Percentiles rank a stretch among this genome's conserved stretches.
These are phyloP conservation scores for Candida albicans DNA, from an alignment of 1,139 yeast species.

Conservation along the genomic window DNA sequence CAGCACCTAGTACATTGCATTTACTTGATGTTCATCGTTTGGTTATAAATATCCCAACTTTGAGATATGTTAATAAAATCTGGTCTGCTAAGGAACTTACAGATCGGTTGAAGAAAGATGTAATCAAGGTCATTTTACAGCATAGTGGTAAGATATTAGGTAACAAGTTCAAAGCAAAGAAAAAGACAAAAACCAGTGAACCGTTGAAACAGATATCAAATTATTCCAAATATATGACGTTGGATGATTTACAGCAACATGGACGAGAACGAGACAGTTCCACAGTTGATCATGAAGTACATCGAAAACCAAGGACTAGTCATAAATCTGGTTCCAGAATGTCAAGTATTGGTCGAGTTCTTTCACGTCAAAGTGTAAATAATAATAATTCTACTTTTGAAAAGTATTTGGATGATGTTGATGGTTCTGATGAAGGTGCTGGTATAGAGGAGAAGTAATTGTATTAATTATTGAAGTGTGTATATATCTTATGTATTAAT, in stretches of 20 bases:
- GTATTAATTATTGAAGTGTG: neutral
- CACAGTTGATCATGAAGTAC: slow-evolving; percentile 10
- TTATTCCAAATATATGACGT: slow-evolving; percentile 39
- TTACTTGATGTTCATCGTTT: slow-evolving; percentile 74
- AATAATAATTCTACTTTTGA: slow-evolving; percentile 1
- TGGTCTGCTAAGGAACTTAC: slow-evolving; percentile 82
- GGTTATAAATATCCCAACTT: slow-evolving; percentile 61
- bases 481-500: neutral
- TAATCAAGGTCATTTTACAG: slow-evolving; percentile 63
- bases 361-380: slow-evolving; percentile 1
- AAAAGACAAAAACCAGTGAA: slow-evolving; percentile 24
- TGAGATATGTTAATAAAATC: slow-evolving; percentile 62
- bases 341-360: slow-evolving; percentile 3
- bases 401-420: slow-evolving; percentile 2
- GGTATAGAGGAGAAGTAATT: neutral
- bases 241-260: slow-evolving; percentile 39
- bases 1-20: slow-evolving; percentile 67
- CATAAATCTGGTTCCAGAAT: neutral
- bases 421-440: neutral
- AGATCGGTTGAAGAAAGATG: slow-evolving; percentile 61
- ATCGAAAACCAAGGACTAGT: slow-evolving; percentile 6
- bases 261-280: slow-evolving; percentile 26
- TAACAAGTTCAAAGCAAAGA: slow-evolving; percentile 60
- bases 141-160: slow-evolving; percentile 82
- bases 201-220: slow-evolving; percentile 49